Evolutionary conservation across 1,139 yeast genomes (phyloP).

Genomic region (Candida smagusa): DNA sequence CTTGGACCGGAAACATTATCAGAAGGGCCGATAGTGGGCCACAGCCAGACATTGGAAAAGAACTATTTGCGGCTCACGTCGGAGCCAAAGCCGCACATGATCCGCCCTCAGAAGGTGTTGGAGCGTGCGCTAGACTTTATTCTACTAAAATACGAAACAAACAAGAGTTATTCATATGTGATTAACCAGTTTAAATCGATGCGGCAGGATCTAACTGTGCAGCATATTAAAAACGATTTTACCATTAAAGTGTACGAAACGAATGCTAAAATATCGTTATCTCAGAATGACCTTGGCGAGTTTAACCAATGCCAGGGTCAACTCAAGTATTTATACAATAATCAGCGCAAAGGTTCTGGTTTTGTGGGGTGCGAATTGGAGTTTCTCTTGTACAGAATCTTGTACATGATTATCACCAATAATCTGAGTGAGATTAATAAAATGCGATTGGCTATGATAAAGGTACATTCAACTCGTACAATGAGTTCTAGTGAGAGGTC

Average conservation of each 20-base stretch:
- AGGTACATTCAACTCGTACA: conserved; percentile 7
- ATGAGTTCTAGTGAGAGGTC: conserved; percentile 3
- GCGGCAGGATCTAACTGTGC: conserved; percentile 92
- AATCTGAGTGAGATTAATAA: conserved; percentile 51
- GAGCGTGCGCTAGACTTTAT: conserved; percentile 57
- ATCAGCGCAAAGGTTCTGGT: conserved; percentile 9
- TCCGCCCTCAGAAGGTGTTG: conserved; percentile 68
- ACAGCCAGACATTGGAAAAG: conserved; percentile 66
- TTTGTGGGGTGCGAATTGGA: conserved; percentile 44
- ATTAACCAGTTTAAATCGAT: conserved; percentile 90
- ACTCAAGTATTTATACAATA: conserved; percentile 57
- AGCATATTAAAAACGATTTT: conserved; percentile 76
- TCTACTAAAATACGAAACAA: conserved; percentile 52
- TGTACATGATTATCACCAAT: conserved; percentile 76
- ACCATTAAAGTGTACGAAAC: conserved; percentile 78
- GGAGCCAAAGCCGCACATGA: conserved; percentile 82
- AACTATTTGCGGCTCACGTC: conserved; percentile 81
- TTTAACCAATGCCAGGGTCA: conserved; percentile 94
- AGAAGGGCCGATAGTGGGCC: conserved; percentile 51
- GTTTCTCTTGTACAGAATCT: conserved; percentile 69
- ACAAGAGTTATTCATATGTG: conserved; percentile 63
- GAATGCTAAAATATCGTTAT: conserved; percentile 85
- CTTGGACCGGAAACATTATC: neutral
- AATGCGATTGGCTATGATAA: conserved; percentile 22
- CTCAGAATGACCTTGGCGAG: conserved; percentile 83